Conservation (phyloP, 768 basidiomycete genomes). For the Calocybe indica region DNA sequence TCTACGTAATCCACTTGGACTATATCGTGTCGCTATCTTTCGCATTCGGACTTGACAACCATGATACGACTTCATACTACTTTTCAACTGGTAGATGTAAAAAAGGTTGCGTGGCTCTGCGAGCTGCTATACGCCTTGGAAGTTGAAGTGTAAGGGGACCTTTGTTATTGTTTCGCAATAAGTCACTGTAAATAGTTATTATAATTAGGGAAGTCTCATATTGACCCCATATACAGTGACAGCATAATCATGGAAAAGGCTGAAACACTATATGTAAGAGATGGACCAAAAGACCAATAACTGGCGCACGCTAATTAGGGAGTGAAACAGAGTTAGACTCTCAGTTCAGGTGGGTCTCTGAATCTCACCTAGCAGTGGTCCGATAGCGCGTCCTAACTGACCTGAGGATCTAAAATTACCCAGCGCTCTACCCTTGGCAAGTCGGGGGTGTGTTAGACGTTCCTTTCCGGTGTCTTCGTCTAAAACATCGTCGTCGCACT, state of each 20-base stretch:
- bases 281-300: conserved; percentile 87
- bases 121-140: no score
- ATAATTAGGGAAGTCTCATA: no score
- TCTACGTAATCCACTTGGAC: no score
- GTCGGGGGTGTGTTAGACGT: conserved; percentile 49
- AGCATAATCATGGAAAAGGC: conserved; percentile 62
- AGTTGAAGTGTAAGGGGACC: no score
- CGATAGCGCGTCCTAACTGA: conserved; percentile 89
- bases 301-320: conserved; percentile 63
- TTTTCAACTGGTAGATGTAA: no score
- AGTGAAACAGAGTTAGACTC: conserved; percentile 14
- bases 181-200: no score
- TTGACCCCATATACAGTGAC: conserved; percentile 48
- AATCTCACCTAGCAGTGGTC: conserved; percentile 77
- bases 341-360: not conserved
- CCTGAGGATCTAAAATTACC: conserved; percentile 90
- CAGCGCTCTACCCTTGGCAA: conserved; percentile 80
- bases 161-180: not conserved
- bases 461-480: conserved; percentile 55
- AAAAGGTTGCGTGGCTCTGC: no score
- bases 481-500: conserved; percentile 70
- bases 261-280: conserved; percentile 62
- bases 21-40: no score
- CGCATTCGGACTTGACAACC: no score
- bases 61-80: no score